Conservation (phyloP, 2,329 filamentous ascomycete genomes). For the Aspergillus sojae region DNA sequence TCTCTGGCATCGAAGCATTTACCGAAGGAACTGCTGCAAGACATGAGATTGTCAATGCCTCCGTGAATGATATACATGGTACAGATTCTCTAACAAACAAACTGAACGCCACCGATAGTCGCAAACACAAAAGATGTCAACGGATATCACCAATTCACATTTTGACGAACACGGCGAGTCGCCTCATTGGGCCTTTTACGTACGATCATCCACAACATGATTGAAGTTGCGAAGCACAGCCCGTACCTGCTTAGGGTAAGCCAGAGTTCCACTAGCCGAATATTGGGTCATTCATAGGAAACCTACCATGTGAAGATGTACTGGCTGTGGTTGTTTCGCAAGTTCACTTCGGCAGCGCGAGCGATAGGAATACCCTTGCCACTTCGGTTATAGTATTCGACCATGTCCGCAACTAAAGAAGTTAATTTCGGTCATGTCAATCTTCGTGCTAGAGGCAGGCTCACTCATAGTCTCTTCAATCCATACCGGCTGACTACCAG, state of each 20-base stretch:
- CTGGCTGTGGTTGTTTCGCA: conserved; percentile 95
- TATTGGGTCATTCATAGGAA: background rate
- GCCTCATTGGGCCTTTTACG: conserved; percentile 80
- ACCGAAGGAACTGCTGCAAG: conserved; percentile 79
- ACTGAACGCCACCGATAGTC: conserved; percentile 42
- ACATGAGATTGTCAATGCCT: conserved; percentile 59
- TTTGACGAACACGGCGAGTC: conserved; percentile 73
- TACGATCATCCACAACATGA: conserved; percentile 97
- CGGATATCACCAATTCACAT: conserved; percentile 67
- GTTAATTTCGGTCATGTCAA: conserved; percentile 12
- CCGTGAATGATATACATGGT: conserved; percentile 29
- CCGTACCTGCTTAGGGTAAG: conserved; percentile 69
- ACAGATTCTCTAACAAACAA: conserved; percentile 14
- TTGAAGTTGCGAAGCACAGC: conserved; percentile 76
- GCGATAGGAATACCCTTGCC: conserved; percentile 86
- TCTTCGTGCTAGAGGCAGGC: conserved; percentile 17
- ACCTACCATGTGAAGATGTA: conserved; percentile 98
- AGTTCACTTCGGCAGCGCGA: conserved; percentile 81
- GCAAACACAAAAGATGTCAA: conserved; percentile 16
- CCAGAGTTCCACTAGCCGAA: background rate
- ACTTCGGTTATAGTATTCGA: conserved; percentile 74
- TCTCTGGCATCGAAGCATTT: conserved; percentile 82
- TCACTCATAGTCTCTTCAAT: conserved; percentile 93
- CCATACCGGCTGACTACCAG: conserved; percentile 87
- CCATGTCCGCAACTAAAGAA: conserved; percentile 70